Evolutionary conservation across 164 flowering plant species (phyloP).

Genomic region (Vitis cinerea): DNA sequence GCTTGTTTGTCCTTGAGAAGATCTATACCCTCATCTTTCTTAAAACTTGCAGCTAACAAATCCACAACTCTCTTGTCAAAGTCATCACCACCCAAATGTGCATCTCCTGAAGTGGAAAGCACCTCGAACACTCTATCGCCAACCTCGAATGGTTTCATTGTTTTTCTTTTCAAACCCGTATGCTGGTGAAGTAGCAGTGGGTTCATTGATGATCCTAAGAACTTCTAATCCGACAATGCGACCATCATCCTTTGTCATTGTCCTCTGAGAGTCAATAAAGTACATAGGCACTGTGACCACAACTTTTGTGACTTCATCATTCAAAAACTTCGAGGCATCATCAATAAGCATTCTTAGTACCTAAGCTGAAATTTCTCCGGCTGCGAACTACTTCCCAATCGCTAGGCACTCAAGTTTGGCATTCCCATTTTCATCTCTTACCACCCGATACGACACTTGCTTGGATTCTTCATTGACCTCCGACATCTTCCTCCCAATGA

Average conservation of each 20-base stretch:
- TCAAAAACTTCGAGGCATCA: conserved; percentile 42
- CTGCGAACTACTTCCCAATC: conserved; percentile 67
- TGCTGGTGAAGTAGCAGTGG: conserved; percentile 43
- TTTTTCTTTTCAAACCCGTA: conserved; percentile 46
- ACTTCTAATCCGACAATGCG: conserved; percentile 42
- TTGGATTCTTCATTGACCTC: conserved; percentile 59
- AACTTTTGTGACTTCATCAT: conserved; percentile 27
- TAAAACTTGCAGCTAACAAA: conserved; percentile 56
- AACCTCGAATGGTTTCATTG: conserved; percentile 41
- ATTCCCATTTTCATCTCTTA: conserved; percentile 59
- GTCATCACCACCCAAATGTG: conserved; percentile 48
- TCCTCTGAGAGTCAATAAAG: conserved; percentile 34
- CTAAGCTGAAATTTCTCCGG: conserved; percentile 75
- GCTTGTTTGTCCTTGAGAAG: conserved; percentile 52
- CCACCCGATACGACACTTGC: conserved; percentile 42
- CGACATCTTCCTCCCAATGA: conserved; percentile 73
- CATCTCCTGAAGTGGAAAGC: conserved; percentile 39
- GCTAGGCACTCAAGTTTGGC: conserved; percentile 67
- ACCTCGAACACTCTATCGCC: conserved; percentile 52
- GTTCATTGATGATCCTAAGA: conserved; percentile 41
- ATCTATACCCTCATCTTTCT: conserved; percentile 73
- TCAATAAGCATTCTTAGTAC: conserved; percentile 46
- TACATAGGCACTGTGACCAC: no score
- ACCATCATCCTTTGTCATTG: conserved; percentile 47
- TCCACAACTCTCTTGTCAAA: conserved; percentile 32